Evolutionary conservation across 1,284 basidiomycete genomes (phyloP), one percentile per base, ranked within the genome.

Genomic region (Termitomyces sp.): DNA sequence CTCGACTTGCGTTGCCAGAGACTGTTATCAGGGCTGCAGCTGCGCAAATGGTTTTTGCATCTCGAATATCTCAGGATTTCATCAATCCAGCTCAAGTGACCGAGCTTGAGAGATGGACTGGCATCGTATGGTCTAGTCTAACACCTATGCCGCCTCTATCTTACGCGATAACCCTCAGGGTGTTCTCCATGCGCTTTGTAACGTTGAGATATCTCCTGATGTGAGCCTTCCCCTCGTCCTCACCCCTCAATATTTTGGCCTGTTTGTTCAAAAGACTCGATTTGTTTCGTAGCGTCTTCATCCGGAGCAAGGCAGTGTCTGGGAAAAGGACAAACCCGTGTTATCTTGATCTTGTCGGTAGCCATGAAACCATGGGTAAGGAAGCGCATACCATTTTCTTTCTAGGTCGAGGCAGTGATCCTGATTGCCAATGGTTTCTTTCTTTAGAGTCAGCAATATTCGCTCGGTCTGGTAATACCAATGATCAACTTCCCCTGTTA

Each of bases 1-100:
- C 55, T 51, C 62, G 67, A 50, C 58, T 67, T 55, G 62, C 64
- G 10, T 65, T 65, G 47, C 64, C 62, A 44, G 69, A 71, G 45
- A 72, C 79, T 40, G 62, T 70, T 62, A 91, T 93, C 63, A 76
- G 80, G 56, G 88, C 85, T 2, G 87, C 88, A 6, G 86, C 86
- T 13, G 81, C 82, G 14, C 91, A 93, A 57, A 90, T 93, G 81
- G 81, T 92, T 18, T 93, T 91, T 62, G 91, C 90, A n/a, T 79
- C 84, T 45, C 79, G 91, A 40, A 77, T 73, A 35, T 87, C 86
- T n/a, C 77, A 75, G 56, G 86, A 79, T 49, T 91, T 93, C 63
- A 91, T 93, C 60, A 81, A 81, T 3, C 90, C 90, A 5, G 73
- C 80, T 35, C 72, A 81, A 54, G 88, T 91, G 34, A 69, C 70